A percentile compares a stretch with the other conserved stretches of the same genome.
Conservation (phyloP, 2,329 filamentous ascomycete species). For the Polychaeton citri region DNA sequence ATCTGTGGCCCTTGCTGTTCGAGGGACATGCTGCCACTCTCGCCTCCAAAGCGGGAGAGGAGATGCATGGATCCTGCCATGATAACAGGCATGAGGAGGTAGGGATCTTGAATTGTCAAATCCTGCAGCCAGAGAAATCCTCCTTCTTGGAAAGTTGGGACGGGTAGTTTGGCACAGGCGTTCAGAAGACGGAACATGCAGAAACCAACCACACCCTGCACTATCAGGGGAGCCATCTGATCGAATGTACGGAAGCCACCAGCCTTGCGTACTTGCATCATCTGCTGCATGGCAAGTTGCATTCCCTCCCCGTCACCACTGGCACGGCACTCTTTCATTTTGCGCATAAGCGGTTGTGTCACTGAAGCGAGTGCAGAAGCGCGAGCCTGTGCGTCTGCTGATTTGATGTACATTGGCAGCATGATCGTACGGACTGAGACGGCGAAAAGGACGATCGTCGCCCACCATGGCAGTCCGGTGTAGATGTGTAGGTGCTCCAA, state of each 20-base stretch:
- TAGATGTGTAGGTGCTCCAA: slow-evolving; percentile 76
- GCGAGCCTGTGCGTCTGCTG: slow-evolving; percentile 49
- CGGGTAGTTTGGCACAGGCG: slow-evolving; percentile 63
- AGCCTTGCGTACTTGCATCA: slow-evolving; percentile 38
- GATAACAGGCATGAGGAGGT: slow-evolving; percentile 52
- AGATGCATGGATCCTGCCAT: slow-evolving; percentile 21
- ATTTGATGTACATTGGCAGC: slow-evolving; percentile 50
- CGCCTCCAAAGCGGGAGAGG: slow-evolving; percentile 32
- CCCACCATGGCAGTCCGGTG: slow-evolving; percentile 69
- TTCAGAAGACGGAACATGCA: slow-evolving; percentile 68
- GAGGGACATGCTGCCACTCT: slow-evolving; percentile 26
- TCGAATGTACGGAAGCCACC: slow-evolving; percentile 42
- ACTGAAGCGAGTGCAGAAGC: slow-evolving; percentile 48
- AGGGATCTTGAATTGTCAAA: slow-evolving; percentile 63
- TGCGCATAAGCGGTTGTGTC: slow-evolving; percentile 41
- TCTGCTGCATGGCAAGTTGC: slow-evolving; percentile 34
- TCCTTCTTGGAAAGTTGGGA: slow-evolving; percentile 61
- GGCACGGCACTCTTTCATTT: slow-evolving; percentile 35
- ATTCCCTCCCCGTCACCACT: slow-evolving; percentile 35
- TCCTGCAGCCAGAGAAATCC: slow-evolving; percentile 69
- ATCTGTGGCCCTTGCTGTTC: slow-evolving; percentile 18
- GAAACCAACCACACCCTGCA: slow-evolving; percentile 58
- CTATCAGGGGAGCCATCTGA: slow-evolving; percentile 42
- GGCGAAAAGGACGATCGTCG: slow-evolving; percentile 53
- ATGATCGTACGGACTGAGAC: slow-evolving; percentile 51